A percentile compares a stretch with the other conserved stretches of the same genome.
phyloP scores from a whole-genome alignment of 352 stramenopile genomes.

The Globisporangium spinosum region DNA sequence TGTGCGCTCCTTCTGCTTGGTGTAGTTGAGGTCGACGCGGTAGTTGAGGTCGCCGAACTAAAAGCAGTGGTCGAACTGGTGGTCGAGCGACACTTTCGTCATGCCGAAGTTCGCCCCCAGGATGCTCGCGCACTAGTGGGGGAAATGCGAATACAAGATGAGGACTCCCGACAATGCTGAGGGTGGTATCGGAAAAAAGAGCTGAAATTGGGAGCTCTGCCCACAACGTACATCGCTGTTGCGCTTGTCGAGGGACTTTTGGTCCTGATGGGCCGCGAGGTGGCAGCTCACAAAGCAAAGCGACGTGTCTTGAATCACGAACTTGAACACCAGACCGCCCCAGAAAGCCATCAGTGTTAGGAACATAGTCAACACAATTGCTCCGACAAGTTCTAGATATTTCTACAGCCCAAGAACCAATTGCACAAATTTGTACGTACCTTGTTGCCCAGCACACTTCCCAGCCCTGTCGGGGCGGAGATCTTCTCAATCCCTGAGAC shows the following conservation, averaged over 20 bases:
- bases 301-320: conserved; percentile 69
- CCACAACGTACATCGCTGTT: conserved; percentile 67
- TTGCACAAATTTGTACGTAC: conserved; percentile 21
- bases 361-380: background rate
- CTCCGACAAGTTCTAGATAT: background rate
- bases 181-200: background rate
- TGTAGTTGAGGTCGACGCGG: conserved; percentile 70
- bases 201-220: too few species aligned
- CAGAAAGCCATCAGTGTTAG: conserved; percentile 14
- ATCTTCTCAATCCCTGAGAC: conserved; percentile 65
- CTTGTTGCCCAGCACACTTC: conserved; percentile 83
- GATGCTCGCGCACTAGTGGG: conserved; percentile 66
- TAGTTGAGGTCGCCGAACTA: conserved; percentile 89
- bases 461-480: conserved; percentile 67
- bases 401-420: background rate
- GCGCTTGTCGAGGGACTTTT: conserved; percentile 84
- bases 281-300: conserved; percentile 88
- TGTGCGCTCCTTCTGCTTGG: conserved; percentile 32
- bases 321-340: conserved; percentile 77
- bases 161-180: background rate
- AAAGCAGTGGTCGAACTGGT: conserved; percentile 85
- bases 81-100: conserved; percentile 68
- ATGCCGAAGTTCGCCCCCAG: conserved; percentile 56
- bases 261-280: conserved; percentile 76
- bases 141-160: background rate